Base-by-base conservation (phyloP, 2,329 filamentous ascomycete species). In the Penicillium sp. region DNA sequence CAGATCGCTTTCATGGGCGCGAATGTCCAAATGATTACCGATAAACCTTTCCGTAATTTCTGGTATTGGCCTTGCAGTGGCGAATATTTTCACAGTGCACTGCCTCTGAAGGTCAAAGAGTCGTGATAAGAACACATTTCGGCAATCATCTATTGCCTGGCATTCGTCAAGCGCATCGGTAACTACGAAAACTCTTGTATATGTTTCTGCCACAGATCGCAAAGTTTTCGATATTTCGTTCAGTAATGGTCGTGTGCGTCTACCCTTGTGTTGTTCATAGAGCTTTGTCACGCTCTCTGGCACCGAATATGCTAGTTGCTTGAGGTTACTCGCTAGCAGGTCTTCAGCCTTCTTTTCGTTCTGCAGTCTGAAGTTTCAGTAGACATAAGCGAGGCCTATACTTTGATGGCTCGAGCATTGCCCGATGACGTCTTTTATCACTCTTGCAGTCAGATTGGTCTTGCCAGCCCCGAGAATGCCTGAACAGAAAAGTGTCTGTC, bases 321-420 rank as follows among this genome's bases (percentile, higher is more conserved):
- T 63, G 24, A 67, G 26, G 1, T 68, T 27, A 49, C 63, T 74
- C 1, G 64, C 52, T 0, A 79, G 48, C 0, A 80, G 52, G 29
- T 69, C 24, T 0, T 68, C 54, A 3, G 62, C 19, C 1, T 54
- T 71, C 51, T 82, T 78, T 14, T 78, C 69, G 0, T 72, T 55
- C 13, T 73, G 59, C 2, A 66, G 66, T 14, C 62, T 63, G 56
- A 76, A 80, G 52, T 77, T 77, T 64, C 72, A 80, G 50, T 79
- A 84, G 0, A 81, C 21, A 27, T 77, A 82, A 0, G 73, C 75
- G 16, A 83, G 63, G 0, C 73, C 75, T 26, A 75, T 35, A 1
- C 9, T 52, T 0, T 14, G 0, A 19, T 73, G 59, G 1, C 66
- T 57, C 0, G 53, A 11, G 41, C 70, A 73, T 39, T 70, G 73